These are phyloP conservation scores for Candida sp. DNA, from an alignment of 1,139 yeast genomes.

Conservation along the genomic window DNA sequence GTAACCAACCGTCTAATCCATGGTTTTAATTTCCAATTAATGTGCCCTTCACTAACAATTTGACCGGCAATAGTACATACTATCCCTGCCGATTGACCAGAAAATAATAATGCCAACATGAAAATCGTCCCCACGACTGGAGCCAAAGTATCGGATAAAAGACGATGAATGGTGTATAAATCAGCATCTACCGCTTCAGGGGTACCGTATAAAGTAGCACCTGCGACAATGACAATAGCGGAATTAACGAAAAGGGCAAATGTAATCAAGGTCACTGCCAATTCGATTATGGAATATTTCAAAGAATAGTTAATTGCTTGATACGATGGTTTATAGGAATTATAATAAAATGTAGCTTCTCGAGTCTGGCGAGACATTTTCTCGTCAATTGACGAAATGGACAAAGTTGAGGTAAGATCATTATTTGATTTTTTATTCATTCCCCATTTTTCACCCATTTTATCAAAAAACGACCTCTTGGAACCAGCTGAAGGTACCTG, in stretches of 20 bases:
- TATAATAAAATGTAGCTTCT: slow-evolving; percentile 34
- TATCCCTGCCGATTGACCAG: slow-evolving; percentile 83
- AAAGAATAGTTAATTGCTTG: slow-evolving; percentile 64
- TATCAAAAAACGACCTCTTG: no score
- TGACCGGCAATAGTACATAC: slow-evolving; percentile 89
- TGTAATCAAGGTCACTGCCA: slow-evolving; percentile 63
- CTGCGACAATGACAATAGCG: slow-evolving; percentile 74
- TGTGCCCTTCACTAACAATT: slow-evolving; percentile 79
- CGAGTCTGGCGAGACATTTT: slow-evolving; percentile 9
- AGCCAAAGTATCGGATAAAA: slow-evolving; percentile 54
- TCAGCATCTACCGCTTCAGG: slow-evolving; percentile 71
- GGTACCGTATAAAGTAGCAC: slow-evolving; percentile 65
- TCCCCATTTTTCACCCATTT: no score
- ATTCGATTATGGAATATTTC: slow-evolving; percentile 64
- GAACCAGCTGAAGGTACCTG: no score
- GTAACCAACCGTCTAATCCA: slow-evolving; percentile 76
- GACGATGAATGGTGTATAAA: slow-evolving; percentile 62
- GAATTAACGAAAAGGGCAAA: slow-evolving; percentile 78
- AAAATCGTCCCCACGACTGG: slow-evolving; percentile 77
- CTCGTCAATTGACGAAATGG: slow-evolving; percentile 4
- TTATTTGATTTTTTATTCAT: no score
- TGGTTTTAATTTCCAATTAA: slow-evolving; percentile 71
- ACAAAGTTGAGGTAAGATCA: slow-evolving; percentile 1
- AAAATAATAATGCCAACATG: slow-evolving; percentile 69
- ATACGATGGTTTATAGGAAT: slow-evolving; percentile 59